phyloP scores from a whole-genome alignment of 2,329 filamentous ascomycete species.

The Ceratocystis huliohia region DNA sequence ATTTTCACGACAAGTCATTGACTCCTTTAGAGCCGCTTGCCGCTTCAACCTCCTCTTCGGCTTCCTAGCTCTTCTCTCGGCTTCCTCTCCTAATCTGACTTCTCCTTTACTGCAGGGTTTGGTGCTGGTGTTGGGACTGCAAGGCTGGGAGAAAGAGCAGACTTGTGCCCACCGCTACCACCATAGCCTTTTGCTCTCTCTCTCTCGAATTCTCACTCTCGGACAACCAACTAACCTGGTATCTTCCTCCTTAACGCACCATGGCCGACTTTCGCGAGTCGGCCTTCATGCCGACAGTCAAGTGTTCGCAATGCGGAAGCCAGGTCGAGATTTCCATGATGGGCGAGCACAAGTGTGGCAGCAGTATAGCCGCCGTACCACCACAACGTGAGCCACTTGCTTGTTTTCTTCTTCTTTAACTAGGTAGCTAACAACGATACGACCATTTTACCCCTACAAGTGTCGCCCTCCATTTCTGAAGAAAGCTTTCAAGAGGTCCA shows the following conservation, averaged over 20 bases:
- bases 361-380: constrained; percentile 10
- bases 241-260: neutral
- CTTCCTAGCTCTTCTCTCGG: neutral
- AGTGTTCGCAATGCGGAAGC: constrained; percentile 67
- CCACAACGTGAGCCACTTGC: constrained; percentile 26
- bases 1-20: no score
- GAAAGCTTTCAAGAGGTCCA: constrained; percentile 12
- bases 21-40: neutral
- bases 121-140: constrained; percentile 1
- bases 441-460: neutral
- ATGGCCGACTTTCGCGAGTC: constrained; percentile 42
- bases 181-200: neutral
- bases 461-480: constrained; percentile 16
- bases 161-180: neutral
- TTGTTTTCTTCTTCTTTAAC: neutral
- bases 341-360: constrained; percentile 65
- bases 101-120: neutral
- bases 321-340: constrained; percentile 75
- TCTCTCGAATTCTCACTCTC: neutral
- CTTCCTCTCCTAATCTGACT: neutral
- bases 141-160: neutral
- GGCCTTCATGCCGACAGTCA: constrained; percentile 67
- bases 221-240: neutral
- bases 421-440: neutral
- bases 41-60: neutral